Conservation (phyloP, 1,139 yeast genomes). For the Saccharomyces hybrid region DNA sequence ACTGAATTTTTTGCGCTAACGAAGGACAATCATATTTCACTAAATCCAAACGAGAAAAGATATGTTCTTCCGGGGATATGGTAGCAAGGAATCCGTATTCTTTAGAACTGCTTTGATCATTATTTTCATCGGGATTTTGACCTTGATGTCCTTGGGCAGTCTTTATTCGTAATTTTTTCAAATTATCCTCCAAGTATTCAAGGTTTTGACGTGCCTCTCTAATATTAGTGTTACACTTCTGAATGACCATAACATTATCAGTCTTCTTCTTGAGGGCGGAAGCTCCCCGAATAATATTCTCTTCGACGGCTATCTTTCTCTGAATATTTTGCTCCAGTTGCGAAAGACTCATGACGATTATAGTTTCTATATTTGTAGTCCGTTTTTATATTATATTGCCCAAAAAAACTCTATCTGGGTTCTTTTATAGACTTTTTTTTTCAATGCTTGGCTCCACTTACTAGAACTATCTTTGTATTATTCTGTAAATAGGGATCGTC, state of each 20-base stretch:
- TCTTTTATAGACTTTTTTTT: neutral
- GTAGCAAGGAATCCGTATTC: constrained; percentile 27
- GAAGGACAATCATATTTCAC: constrained; percentile 91
- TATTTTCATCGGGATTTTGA: constrained; percentile 3
- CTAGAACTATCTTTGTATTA: neutral
- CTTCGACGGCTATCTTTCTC: constrained; percentile 79
- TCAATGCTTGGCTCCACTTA: neutral
- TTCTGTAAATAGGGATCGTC: neutral
- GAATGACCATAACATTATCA: constrained; percentile 71
- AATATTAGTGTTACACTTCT: constrained; percentile 82
- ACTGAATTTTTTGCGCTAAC: constrained; percentile 88
- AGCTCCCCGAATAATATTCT: constrained; percentile 81
- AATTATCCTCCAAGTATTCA: constrained; percentile 73
- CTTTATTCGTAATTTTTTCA: constrained; percentile 52
- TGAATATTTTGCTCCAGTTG: constrained; percentile 49
- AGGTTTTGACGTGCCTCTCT: constrained; percentile 88
- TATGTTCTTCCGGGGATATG: constrained; percentile 28
- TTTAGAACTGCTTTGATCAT: constrained; percentile 5
- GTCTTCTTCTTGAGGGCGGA: constrained; percentile 72
- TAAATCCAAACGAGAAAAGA: constrained; percentile 60
- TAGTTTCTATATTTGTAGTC: neutral
- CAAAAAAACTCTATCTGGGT: neutral
- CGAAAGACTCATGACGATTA: constrained; percentile 12
- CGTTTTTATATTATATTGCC: neutral
- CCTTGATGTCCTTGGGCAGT: constrained; percentile 3